Evolutionary conservation across 2,329 filamentous ascomycete species (phyloP).

Genomic region (Claviceps paspali): DNA sequence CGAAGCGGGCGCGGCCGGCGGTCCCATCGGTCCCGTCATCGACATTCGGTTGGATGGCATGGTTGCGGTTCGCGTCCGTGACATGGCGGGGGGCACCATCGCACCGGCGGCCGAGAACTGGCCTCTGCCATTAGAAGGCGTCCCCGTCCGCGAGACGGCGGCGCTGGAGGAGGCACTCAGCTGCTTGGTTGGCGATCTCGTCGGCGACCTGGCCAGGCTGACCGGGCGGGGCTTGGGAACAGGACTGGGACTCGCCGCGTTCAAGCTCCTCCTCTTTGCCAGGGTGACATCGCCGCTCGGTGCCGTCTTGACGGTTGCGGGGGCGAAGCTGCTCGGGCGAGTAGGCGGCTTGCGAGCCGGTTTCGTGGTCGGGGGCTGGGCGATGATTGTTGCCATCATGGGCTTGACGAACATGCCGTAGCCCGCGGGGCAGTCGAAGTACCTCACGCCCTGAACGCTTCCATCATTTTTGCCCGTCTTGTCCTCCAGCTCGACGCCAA

Average conservation of each 20-base stretch:
- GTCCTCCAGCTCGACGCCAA: conserved; percentile 77
- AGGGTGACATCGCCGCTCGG: conserved; percentile 34
- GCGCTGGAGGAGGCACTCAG: conserved; percentile 40
- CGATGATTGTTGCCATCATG: conserved; percentile 46
- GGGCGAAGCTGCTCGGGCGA: conserved; percentile 35
- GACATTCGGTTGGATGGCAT: conserved; percentile 42
- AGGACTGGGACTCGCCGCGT: conserved; percentile 59
- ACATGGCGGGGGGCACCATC: too few relatives aligned
- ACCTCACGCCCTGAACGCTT: conserved; percentile 70
- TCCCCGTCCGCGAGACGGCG: conserved; percentile 47
- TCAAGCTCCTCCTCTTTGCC: conserved; percentile 51
- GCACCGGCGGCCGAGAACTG: too few relatives aligned
- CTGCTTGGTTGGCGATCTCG: conserved; percentile 68
- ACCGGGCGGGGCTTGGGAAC: conserved; percentile 41
- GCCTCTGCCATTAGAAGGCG: conserved; percentile 42
- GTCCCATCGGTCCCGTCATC: too few relatives aligned
- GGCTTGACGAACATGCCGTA: conserved; percentile 75
- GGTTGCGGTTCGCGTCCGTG: too few relatives aligned
- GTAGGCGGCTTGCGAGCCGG: conserved; percentile 23
- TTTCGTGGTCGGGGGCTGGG: conserved; percentile 27
- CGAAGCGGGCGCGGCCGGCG: conserved; percentile 36
- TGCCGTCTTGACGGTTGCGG: conserved; percentile 23
- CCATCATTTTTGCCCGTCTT: conserved; percentile 86
- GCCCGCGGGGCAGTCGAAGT: conserved; percentile 71
- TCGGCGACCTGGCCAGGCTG: conserved; percentile 52